Conservation (phyloP, 108 stramenopile genomes). For the Cyclotella distinguenda region DNA sequence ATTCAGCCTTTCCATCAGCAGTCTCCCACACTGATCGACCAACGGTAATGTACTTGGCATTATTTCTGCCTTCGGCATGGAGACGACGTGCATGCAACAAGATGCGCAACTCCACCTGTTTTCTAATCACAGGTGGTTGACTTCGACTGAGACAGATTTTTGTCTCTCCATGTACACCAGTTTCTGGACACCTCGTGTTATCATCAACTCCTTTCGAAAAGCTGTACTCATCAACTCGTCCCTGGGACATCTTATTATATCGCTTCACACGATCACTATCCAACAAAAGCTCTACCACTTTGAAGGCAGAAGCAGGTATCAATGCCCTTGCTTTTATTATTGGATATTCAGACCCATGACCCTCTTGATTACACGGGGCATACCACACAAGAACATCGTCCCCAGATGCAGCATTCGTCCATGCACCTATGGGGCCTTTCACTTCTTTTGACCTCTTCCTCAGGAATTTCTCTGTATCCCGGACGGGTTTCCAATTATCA, state of each 20-base stretch:
- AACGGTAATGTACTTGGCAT: conserved; percentile 38
- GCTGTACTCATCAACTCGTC: conserved; percentile 40
- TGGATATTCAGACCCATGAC: conserved; percentile 47
- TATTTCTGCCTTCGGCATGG: conserved; percentile 17
- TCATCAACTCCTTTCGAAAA: conserved; percentile 35
- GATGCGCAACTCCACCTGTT: conserved; percentile 38
- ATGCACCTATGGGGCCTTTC: conserved; percentile 32
- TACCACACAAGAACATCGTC: conserved; percentile 44
- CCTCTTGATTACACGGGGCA: conserved; percentile 32
- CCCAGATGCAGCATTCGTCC: conserved; percentile 43
- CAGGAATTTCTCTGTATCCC: conserved; percentile 51
- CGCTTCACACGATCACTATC: conserved; percentile 35
- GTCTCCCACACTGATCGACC: conserved; percentile 54
- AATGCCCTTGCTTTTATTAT: conserved; percentile 45
- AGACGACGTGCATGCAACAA: conserved; percentile 44
- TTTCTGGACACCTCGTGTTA: conserved; percentile 29
- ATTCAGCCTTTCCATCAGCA: conserved; percentile 26
- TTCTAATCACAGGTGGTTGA: conserved; percentile 39
- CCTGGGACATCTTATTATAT: conserved; percentile 54
- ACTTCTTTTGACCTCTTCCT: conserved; percentile 20
- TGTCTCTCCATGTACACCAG: conserved; percentile 34
- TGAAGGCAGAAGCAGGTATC: conserved; percentile 29
- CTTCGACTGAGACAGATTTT: conserved; percentile 42
- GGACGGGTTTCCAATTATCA: conserved; percentile 56
- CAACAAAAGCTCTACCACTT: conserved; percentile 37